Evolutionary conservation across 306 rosid species (phyloP).

Genomic region (Trifolium fragiferum): DNA sequence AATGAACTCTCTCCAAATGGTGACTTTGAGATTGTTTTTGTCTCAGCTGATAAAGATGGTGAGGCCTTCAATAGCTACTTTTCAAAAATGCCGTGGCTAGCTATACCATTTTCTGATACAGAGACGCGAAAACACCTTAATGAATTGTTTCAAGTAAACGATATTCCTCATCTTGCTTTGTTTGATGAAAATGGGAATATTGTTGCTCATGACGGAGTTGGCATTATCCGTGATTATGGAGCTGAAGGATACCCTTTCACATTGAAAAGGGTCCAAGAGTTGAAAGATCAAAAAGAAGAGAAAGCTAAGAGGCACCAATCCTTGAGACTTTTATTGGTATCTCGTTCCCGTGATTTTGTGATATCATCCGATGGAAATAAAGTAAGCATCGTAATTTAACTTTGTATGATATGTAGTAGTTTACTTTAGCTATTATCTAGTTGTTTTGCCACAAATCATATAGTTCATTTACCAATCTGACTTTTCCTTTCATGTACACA

Average conservation of each 20-base stretch:
- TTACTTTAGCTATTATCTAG: constrained; percentile 6
- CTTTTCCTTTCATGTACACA: constrained; percentile 9
- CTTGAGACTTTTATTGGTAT: constrained; percentile 55
- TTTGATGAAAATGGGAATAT: constrained; percentile 63
- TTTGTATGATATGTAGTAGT: neutral
- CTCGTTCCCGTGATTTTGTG: constrained; percentile 58
- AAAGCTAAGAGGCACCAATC: constrained; percentile 61
- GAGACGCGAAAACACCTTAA: constrained; percentile 50
- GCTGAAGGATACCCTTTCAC: constrained; percentile 67
- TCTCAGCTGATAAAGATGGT: constrained; percentile 62
- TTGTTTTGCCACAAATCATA: constrained; percentile 1
- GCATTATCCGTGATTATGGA: constrained; percentile 55
- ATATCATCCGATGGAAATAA: constrained; percentile 58
- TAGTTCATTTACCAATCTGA: constrained; percentile 31
- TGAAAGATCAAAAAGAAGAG: constrained; percentile 53
- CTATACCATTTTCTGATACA: constrained; percentile 70
- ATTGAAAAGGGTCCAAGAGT: constrained; percentile 52
- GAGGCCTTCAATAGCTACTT: constrained; percentile 61
- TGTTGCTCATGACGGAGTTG: constrained; percentile 50
- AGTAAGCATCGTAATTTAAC: constrained; percentile 41
- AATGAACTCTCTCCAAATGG: constrained; percentile 53
- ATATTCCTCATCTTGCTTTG: constrained; percentile 66
- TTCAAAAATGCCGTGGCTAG: constrained; percentile 85
- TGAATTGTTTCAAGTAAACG: constrained; percentile 56
- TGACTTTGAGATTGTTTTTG: constrained; percentile 65